phyloP scores from a whole-genome alignment of 306 rosid species.

The Rubus idaeus region DNA sequence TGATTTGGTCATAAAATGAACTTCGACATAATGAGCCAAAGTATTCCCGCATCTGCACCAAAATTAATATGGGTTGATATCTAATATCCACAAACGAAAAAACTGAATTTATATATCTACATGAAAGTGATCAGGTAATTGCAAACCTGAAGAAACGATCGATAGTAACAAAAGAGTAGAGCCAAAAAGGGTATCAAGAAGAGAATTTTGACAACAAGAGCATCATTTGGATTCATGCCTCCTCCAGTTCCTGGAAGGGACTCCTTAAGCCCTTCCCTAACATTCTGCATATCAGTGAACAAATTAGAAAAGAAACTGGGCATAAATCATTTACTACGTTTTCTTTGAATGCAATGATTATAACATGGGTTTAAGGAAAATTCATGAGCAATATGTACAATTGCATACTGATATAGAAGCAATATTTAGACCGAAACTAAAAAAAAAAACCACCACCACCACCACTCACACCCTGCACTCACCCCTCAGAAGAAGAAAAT shows the following conservation, averaged over 20 bases:
- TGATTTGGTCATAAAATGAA: slow-evolving; percentile 62
- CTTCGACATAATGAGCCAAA: slow-evolving; percentile 57
- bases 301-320: slow-evolving; percentile 16
- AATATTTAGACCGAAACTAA: background rate
- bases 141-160: slow-evolving; percentile 63
- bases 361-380: background rate
- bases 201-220: slow-evolving; percentile 74
- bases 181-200: slow-evolving; percentile 68
- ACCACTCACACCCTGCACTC: background rate
- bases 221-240: slow-evolving; percentile 79
- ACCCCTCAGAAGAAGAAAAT: background rate
- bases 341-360: background rate
- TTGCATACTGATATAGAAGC: background rate
- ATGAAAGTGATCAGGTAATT: slow-evolving; percentile 23
- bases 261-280: slow-evolving; percentile 70
- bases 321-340: slow-evolving; percentile 3
- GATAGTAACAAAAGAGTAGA: slow-evolving; percentile 59
- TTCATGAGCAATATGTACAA: slow-evolving; percentile 1
- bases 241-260: slow-evolving; percentile 91
- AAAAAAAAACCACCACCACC: background rate
- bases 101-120: background rate
- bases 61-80: slow-evolving; percentile 27
- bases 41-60: slow-evolving; percentile 57
- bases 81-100: background rate
- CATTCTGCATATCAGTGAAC: slow-evolving; percentile 58